phyloP scores from a whole-genome alignment of 768 basidiomycete genomes.

The Phanerochaete carnosa region DNA sequence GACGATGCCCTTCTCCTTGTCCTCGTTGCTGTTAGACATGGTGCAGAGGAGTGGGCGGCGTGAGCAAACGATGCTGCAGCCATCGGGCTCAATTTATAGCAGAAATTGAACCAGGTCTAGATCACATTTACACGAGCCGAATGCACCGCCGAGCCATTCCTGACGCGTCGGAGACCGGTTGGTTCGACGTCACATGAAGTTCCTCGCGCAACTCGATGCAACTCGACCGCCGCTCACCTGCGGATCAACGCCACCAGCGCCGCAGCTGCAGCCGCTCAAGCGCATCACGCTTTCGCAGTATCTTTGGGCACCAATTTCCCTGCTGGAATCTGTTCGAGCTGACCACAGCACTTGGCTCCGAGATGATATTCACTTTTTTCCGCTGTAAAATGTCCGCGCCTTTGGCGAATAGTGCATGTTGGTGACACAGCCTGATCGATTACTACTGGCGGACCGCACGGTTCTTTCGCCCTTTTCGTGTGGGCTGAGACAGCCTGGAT shows the following conservation, averaged over 20 bases:
- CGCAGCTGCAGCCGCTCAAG: neutral
- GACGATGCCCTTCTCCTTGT: conserved; percentile 23
- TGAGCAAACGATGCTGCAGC: neutral
- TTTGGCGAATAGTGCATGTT: too few species aligned
- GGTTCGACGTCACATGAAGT: too few species aligned
- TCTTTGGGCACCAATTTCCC: too few species aligned
- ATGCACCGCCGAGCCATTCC: too few species aligned
- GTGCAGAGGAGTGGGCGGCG: conserved; percentile 6
- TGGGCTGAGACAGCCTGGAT: neutral
- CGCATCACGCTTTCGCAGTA: too few species aligned
- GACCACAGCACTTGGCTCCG: too few species aligned
- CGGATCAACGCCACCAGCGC: neutral
- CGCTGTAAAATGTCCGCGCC: too few species aligned
- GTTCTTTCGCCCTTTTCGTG: neutral
- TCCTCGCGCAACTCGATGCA: neutral
- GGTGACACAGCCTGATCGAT: neutral
- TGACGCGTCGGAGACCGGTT: too few species aligned
- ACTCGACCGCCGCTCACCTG: neutral
- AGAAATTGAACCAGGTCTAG: too few species aligned
- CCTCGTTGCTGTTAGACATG: conserved; percentile 16
- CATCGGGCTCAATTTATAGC: neutral
- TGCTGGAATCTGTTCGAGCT: too few species aligned
- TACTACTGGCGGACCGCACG: neutral
- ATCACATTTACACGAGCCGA: too few species aligned
- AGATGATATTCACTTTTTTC: too few species aligned